Percentiles rank a stretch among this genome's conserved stretches.
Evolutionary conservation across 176 grass and related monocot genomes (phyloP).

Genomic region (Tillandsia leiboldiana): DNA sequence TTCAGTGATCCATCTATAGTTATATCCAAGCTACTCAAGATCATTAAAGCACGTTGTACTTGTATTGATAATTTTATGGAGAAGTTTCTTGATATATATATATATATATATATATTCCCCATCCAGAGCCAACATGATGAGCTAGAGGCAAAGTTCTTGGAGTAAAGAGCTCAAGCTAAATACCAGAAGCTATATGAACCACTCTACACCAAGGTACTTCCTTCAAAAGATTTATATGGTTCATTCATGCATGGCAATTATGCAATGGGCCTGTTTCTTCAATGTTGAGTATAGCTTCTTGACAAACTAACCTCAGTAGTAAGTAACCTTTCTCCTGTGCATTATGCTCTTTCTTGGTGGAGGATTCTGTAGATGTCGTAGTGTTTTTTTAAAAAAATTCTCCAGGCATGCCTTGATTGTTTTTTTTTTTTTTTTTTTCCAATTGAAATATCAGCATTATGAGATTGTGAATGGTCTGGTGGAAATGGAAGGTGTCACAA

Average conservation of each 20-base stretch:
- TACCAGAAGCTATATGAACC: slow-evolving; percentile 94
- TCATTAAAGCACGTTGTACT: too few species aligned
- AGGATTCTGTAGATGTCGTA: too few species aligned
- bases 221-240: background rate
- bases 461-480: slow-evolving; percentile 75
- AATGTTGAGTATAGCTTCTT: too few species aligned
- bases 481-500: slow-evolving; percentile 56
- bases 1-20: too few species aligned
- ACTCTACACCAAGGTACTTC: slow-evolving; percentile 65
- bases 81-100: background rate
- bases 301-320: too few species aligned
- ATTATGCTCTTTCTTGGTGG: too few species aligned
- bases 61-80: too few species aligned
- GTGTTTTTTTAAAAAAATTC: too few species aligned
- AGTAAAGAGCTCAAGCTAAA: slow-evolving; percentile 86
- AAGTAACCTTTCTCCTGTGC: too few species aligned
- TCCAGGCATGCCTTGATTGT: too few species aligned
- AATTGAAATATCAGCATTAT: slow-evolving; percentile 43
- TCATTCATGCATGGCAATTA: background rate
- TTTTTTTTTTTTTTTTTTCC: background rate
- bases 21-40: too few species aligned
- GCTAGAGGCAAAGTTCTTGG: slow-evolving; percentile 67
- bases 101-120: slow-evolving; percentile 15
- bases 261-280: too few species aligned
- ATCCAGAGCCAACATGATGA: slow-evolving; percentile 65